These are phyloP conservation scores for Calonectria leucothoes DNA, from an alignment of 2,329 filamentous ascomycete species.

Conservation along the genomic window DNA sequence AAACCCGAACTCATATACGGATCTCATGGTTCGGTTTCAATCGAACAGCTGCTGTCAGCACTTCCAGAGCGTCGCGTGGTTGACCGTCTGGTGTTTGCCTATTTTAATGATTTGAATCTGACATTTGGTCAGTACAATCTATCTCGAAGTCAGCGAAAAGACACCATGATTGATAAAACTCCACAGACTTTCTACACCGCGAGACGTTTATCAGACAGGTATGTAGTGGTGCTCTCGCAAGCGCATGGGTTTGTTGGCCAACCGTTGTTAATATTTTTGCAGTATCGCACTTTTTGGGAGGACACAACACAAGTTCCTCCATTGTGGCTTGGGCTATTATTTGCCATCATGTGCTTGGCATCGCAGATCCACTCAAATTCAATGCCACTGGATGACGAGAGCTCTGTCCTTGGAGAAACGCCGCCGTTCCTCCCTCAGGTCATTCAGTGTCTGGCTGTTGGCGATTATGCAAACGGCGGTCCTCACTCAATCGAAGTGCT, in stretches of 20 bases:
- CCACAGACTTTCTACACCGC: not conserved
- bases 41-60: not conserved
- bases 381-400: not conserved
- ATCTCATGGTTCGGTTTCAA: not conserved
- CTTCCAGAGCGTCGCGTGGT: slow-evolving; percentile 9
- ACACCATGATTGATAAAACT: no score
- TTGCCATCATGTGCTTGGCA: slow-evolving; percentile 9
- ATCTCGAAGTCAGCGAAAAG: not conserved
- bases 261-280: not conserved
- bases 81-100: slow-evolving; percentile 10
- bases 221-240: not conserved
- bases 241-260: not conserved
- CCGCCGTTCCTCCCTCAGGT: slow-evolving; percentile 1
- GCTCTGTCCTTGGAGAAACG: not conserved
- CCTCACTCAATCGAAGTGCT: slow-evolving; percentile 14
- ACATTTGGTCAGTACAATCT: not conserved
- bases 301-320: not conserved
- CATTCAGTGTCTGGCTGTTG: slow-evolving; percentile 9
- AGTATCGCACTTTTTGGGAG: slow-evolving; percentile 19
- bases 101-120: slow-evolving; percentile 15
- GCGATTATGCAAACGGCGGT: slow-evolving; percentile 12
- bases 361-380: not conserved
- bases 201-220: slow-evolving; percentile 11
- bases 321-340: slow-evolving; percentile 19
- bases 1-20: not conserved